phyloP scores from a whole-genome alignment of 345 rosid genomes.

The Linum lewisii region DNA sequence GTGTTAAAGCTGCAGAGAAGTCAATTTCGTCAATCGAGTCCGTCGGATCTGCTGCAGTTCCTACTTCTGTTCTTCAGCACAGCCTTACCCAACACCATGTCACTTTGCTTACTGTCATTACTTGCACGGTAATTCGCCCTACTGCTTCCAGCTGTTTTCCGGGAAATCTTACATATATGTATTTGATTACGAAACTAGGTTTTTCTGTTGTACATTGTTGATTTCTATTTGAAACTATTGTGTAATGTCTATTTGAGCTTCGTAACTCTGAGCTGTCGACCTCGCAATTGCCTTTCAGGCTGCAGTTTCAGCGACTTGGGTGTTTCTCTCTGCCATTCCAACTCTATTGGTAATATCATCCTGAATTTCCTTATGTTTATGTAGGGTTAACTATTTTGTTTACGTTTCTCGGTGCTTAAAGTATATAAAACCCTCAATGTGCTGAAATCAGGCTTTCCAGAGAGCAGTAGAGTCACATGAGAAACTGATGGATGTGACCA shows the following conservation, averaged over 20 bases:
- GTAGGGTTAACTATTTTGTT: background rate
- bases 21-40: slow-evolving; percentile 35
- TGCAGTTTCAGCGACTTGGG: slow-evolving; percentile 76
- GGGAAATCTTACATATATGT: background rate
- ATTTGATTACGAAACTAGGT: background rate
- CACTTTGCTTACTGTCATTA: slow-evolving; percentile 47
- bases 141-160: background rate
- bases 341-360: slow-evolving; percentile 51
- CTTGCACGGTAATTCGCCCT: slow-evolving; percentile 44
- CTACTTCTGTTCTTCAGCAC: slow-evolving; percentile 32
- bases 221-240: background rate
- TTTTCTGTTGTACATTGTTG: background rate
- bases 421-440: background rate
- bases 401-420: background rate
- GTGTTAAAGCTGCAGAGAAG: slow-evolving; percentile 8
- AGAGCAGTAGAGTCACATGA: slow-evolving; percentile 82
- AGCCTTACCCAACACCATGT: slow-evolving; percentile 59
- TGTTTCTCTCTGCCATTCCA: slow-evolving; percentile 80
- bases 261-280: background rate
- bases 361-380: background rate
- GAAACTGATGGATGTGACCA: slow-evolving; percentile 71
- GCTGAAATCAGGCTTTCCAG: slow-evolving; percentile 49
- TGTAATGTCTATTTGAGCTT: background rate
- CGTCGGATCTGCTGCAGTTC: slow-evolving; percentile 34
- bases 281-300: slow-evolving; percentile 30